Evolutionary conservation across 2,329 filamentous ascomycete species (phyloP).

Genomic region (Scytalidium sp.): DNA sequence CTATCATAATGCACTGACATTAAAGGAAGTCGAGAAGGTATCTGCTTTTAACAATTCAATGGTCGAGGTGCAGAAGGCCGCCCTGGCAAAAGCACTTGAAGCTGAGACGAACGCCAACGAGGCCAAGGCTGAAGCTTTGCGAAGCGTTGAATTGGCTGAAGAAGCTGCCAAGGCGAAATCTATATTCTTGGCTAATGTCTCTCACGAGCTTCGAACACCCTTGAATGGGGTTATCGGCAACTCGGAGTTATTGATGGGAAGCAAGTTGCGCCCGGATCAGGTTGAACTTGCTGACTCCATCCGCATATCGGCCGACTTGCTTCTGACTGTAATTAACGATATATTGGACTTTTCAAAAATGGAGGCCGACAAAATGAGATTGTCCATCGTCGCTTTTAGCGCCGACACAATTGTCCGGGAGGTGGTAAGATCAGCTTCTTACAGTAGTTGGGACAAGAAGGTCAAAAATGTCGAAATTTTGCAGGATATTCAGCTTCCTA

Average conservation of each 20-base stretch:
- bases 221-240: slow-evolving; percentile 89
- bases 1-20: slow-evolving; percentile 64
- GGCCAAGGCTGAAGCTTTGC: slow-evolving; percentile 72
- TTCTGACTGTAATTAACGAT: slow-evolving; percentile 93
- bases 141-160: slow-evolving; percentile 78
- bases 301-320: slow-evolving; percentile 77
- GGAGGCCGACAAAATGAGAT: slow-evolving; percentile 82
- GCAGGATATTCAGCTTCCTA: slow-evolving; percentile 67
- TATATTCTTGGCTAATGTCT: slow-evolving; percentile 77
- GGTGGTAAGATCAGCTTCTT: slow-evolving; percentile 63
- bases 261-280: slow-evolving; percentile 70
- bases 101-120: slow-evolving; percentile 74
- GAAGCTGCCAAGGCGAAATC: slow-evolving; percentile 81
- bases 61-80: slow-evolving; percentile 73
- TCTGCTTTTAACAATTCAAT: slow-evolving; percentile 76
- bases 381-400: slow-evolving; percentile 69
- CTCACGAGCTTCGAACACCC: slow-evolving; percentile 77
- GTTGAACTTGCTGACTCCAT: slow-evolving; percentile 86
- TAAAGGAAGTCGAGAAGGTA: slow-evolving; percentile 72
- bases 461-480: slow-evolving; percentile 62
- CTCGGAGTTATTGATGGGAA: slow-evolving; percentile 80
- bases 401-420: slow-evolving; percentile 64
- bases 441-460: slow-evolving; percentile 62
- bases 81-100: slow-evolving; percentile 67
- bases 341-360: slow-evolving; percentile 95